Percentiles rank a stretch among this genome's conserved stretches.
These are phyloP conservation scores for Aspergillus cejpii DNA, from an alignment of 2,329 filamentous ascomycete genomes.

Conservation along the genomic window DNA sequence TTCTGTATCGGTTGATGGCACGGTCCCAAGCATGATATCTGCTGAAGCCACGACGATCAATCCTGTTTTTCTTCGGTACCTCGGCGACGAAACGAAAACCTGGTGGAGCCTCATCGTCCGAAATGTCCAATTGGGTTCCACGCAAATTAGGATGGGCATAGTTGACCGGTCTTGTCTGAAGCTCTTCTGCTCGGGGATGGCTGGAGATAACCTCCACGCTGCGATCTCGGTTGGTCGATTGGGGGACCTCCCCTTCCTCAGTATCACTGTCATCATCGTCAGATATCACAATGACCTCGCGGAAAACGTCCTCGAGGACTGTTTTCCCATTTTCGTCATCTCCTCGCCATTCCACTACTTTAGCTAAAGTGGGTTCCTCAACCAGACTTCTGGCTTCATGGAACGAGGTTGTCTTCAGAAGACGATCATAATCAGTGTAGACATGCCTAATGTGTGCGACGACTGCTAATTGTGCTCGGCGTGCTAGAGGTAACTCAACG, in stretches of 20 bases:
- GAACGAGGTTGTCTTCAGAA: conserved; percentile 49
- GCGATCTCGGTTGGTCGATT: conserved; percentile 27
- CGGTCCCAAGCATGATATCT: conserved; percentile 45
- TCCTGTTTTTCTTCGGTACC: conserved; percentile 27
- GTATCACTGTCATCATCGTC: conserved; percentile 51
- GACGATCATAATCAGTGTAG: conserved; percentile 57
- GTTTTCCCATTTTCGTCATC: conserved; percentile 49
- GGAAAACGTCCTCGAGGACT: conserved; percentile 56
- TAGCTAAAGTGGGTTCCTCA: conserved; percentile 50
- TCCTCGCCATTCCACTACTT: conserved; percentile 57
- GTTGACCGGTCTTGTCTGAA: conserved; percentile 28
- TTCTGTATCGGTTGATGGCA: conserved; percentile 37
- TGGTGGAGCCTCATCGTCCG: conserved; percentile 34
- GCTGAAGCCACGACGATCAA: conserved; percentile 42
- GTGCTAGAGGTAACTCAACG: conserved; percentile 47
- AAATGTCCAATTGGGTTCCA: conserved; percentile 23
- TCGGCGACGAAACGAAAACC: conserved; percentile 34
- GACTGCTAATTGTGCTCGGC: conserved; percentile 55
- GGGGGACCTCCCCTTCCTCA: conserved; percentile 31
- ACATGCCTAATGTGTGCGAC: conserved; percentile 56
- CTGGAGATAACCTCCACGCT: conserved; percentile 42
- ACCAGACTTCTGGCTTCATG: conserved; percentile 50
- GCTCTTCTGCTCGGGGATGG: conserved; percentile 30
- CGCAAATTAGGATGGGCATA: conserved; percentile 16
- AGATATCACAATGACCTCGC: conserved; percentile 58